phyloP scores from a whole-genome alignment of 805 yeast genomes.

The Saturnispora silvae region DNA sequence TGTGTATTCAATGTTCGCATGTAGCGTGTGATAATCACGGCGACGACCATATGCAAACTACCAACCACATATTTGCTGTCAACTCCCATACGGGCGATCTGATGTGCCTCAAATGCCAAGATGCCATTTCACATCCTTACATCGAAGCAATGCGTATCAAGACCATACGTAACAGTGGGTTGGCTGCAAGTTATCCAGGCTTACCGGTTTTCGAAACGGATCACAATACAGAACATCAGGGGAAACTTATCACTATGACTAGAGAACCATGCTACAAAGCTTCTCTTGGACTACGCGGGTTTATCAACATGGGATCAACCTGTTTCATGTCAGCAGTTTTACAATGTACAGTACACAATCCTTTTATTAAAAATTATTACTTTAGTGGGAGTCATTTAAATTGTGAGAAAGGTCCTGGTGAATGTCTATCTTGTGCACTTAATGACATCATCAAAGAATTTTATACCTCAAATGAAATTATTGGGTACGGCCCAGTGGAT shows the following conservation, averaged over 20 bases:
- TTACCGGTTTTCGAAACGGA: conserved; percentile 23
- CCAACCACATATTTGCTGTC: conserved; percentile 45
- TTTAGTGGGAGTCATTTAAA: conserved; percentile 62
- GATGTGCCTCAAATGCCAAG: conserved; percentile 71
- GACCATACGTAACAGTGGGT: conserved; percentile 17
- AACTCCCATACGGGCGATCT: conserved; percentile 59
- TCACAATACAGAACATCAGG: conserved; percentile 17
- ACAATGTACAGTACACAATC: conserved; percentile 85
- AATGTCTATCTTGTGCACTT: conserved; percentile 78
- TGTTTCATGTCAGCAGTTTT: conserved; percentile 93
- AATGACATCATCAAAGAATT: conserved; percentile 70
- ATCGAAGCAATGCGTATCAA: conserved; percentile 41
- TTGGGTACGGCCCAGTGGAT: conserved; percentile 75
- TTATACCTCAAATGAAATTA: conserved; percentile 48
- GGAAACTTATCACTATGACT: conserved; percentile 25
- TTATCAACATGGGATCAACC: conserved; percentile 92
- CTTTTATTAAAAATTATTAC: conserved; percentile 68
- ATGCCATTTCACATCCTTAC: conserved; percentile 52
- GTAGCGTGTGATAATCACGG: conserved; percentile 61
- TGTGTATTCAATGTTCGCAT: conserved; percentile 72
- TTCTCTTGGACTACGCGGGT: conserved; percentile 73
- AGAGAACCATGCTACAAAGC: conserved; percentile 42
- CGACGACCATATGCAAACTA: conserved; percentile 33
- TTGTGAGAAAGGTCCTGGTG: conserved; percentile 31
- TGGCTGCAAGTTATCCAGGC: conserved; percentile 21